These are phyloP conservation scores for Populus hybrid DNA, from an alignment of 441 rosid species.

Conservation along the genomic window DNA sequence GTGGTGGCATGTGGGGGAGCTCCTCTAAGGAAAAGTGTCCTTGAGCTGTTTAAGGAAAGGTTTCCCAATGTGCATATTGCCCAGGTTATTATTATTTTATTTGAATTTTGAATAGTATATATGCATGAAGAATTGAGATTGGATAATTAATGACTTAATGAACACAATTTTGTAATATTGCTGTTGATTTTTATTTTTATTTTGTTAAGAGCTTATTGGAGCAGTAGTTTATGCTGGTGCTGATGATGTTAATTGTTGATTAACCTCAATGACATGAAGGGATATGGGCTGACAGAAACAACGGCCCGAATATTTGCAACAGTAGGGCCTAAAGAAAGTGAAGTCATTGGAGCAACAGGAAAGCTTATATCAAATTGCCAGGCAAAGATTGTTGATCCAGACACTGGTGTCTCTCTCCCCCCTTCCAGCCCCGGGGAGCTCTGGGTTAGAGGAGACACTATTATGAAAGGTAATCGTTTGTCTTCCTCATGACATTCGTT, in stretches of 20 bases:
- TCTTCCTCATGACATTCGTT: not conserved
- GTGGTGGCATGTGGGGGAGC: constrained; percentile 49
- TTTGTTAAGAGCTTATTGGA: too few relatives aligned
- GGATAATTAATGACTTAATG: too few relatives aligned
- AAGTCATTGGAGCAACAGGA: constrained; percentile 43
- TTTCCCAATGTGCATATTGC: constrained; percentile 29
- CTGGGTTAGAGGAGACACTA: constrained; percentile 53
- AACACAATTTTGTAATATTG: too few relatives aligned
- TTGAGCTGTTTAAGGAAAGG: constrained; percentile 26
- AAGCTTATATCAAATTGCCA: constrained; percentile 42
- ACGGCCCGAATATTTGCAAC: constrained; percentile 39
- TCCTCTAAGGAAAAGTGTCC: constrained; percentile 25
- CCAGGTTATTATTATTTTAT: not conserved
- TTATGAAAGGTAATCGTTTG: constrained; percentile 44
- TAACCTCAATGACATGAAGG: constrained; percentile 24
- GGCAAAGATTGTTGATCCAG: constrained; percentile 51
- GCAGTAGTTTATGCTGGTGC: too few relatives aligned
- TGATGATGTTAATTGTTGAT: not conserved
- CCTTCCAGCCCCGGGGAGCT: constrained; percentile 49
- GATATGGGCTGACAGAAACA: constrained; percentile 62
- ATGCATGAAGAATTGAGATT: not conserved
- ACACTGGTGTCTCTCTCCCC: constrained; percentile 35
- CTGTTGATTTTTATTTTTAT: too few relatives aligned
- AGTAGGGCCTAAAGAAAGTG: constrained; percentile 35
- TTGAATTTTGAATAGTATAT: not conserved